Percentiles rank a stretch among this genome's conserved stretches.
phyloP scores from a whole-genome alignment of 768 basidiomycete species.

The Suillus lakei region DNA sequence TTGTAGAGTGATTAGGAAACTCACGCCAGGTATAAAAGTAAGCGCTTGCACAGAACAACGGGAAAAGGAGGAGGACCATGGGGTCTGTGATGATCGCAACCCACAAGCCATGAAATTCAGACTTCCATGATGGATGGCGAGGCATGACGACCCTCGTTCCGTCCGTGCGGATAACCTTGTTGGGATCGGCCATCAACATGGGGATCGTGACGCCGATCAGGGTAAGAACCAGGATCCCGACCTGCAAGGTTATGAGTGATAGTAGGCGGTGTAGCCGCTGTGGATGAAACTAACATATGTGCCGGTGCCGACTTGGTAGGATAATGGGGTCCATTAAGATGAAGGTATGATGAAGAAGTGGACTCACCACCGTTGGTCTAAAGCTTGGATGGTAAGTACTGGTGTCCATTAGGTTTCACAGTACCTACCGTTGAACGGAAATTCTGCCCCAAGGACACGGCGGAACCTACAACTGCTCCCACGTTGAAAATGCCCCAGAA shows the following conservation, averaged over 20 bases:
- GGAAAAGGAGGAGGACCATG: conserved; percentile 72
- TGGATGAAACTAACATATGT: conserved; percentile 62
- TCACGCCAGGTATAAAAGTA: conserved; percentile 85
- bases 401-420: conserved; percentile 2
- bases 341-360: not conserved
- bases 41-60: conserved; percentile 81
- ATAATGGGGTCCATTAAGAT: not conserved
- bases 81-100: conserved; percentile 69
- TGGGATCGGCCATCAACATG: conserved; percentile 71
- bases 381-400: not conserved
- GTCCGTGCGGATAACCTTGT: conserved; percentile 74
- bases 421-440: conserved; percentile 61
- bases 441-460: conserved; percentile 76
- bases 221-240: conserved; percentile 67
- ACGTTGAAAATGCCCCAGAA: conserved; percentile 85
- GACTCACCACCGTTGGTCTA: conserved; percentile 33
- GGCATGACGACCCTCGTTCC: conserved; percentile 69
- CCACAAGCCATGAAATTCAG: conserved; percentile 70
- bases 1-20: conserved; percentile 11
- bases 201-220: conserved; percentile 68
- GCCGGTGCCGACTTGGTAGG: conserved; percentile 57
- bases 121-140: conserved; percentile 75
- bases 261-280: conserved; percentile 4
- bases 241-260: conserved; percentile 49
- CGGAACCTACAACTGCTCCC: conserved; percentile 75